These are phyloP conservation scores for Grosmannia serpens DNA, from an alignment of 2,329 filamentous ascomycete genomes.

Conservation along the genomic window DNA sequence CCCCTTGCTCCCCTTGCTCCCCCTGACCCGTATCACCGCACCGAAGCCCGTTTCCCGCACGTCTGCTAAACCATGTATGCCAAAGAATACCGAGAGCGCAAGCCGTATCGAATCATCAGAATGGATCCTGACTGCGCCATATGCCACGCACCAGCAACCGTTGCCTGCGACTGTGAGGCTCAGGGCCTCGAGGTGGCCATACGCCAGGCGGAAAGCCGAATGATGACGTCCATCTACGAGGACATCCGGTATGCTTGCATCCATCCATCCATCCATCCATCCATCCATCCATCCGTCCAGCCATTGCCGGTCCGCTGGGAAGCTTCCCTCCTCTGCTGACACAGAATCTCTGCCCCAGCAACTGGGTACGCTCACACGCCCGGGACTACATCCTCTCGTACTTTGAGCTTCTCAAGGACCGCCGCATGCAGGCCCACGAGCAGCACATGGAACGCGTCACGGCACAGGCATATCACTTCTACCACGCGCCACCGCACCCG, in stretches of 20 bases:
- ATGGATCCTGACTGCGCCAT: conserved; percentile 63
- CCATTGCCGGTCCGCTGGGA: background rate
- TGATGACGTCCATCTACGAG: conserved; percentile 51
- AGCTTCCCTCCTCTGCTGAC: background rate
- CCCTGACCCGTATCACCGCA: background rate
- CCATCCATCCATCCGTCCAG: conserved; percentile 3
- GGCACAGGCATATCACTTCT: conserved; percentile 44
- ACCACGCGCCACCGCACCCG: conserved; percentile 45
- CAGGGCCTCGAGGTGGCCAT: conserved; percentile 52
- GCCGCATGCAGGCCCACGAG: conserved; percentile 46
- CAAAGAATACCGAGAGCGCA: conserved; percentile 29
- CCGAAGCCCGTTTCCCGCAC: background rate
- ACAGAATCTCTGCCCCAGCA: conserved; percentile 25
- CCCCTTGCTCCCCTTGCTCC: background rate
- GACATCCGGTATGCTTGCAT: conserved; percentile 50
- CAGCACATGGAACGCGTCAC: conserved; percentile 44
- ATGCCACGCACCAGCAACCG: conserved; percentile 46
- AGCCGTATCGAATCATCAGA: conserved; percentile 34
- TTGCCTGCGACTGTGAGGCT: conserved; percentile 54
- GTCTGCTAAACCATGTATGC: conserved; percentile 31
- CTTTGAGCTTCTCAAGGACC: conserved; percentile 49
- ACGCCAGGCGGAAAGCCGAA: conserved; percentile 48
- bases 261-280: too few relatives aligned
- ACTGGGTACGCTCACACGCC: conserved; percentile 53
- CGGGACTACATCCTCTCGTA: conserved; percentile 59